Evolutionary conservation across 805 yeast genomes (phyloP), one percentile per base, ranked within the genome.

Genomic region (Candida sonorensis): DNA sequence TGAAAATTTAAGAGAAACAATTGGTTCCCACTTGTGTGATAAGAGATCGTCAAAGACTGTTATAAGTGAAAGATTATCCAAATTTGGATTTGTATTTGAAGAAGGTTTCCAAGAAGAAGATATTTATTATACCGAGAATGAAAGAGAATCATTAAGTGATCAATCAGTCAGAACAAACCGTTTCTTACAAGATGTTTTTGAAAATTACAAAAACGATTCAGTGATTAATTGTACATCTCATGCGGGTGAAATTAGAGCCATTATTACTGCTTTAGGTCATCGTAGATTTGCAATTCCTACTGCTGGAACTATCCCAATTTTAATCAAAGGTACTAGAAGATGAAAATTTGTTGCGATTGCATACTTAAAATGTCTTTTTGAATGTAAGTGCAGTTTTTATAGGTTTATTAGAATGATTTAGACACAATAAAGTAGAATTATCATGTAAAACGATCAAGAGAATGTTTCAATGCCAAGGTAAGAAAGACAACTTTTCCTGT

Each of bases 291-390:
- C 75, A 16, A 67, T 77, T 27, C 68, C 76, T 20, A 76, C 83
- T 1, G 82, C 83, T 7, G 79, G 80, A n/a, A 67, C 75, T 64
- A 71, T 77, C 10, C 77, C 78, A 4, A 60, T 72, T 19, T 72
- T 76, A 3, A 66, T 77, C 15, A 71, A 69, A 46, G 79, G 55
- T 7, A 46, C 51, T 20, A 50, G 55, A 40, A 23, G 39, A 9
- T 25, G 12, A 27, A 13, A 18, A n/a, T n/a, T n/a, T n/a, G n/a
- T n/a, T n/a, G n/a, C n/a, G n/a, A n/a, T n/a, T n/a, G n/a, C n/a
- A n/a, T n/a, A n/a, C n/a, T n/a, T n/a, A n/a, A n/a, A n/a, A n/a
- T n/a, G n/a, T n/a, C n/a, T n/a, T n/a, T n/a, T n/a, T n/a, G n/a
- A n/a, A n/a, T n/a, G n/a, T n/a, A n/a, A n/a, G n/a, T n/a, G n/a